Evolutionary conservation across 179 eudicot genomes (phyloP), one percentile per base, ranked within the genome.

Genomic region (Vitellaria paradoxa): DNA sequence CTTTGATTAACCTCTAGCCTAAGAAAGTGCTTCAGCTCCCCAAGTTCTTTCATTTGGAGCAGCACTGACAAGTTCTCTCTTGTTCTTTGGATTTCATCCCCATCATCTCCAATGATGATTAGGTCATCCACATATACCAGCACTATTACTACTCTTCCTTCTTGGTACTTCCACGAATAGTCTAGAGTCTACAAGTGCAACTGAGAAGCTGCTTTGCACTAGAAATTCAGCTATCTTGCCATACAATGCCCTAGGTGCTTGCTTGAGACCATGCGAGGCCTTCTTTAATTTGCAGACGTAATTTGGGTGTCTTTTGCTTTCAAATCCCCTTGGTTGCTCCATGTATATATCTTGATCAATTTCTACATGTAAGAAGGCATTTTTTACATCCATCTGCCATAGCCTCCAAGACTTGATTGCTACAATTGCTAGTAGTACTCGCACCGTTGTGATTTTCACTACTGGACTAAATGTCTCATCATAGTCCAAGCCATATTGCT

Each of bases 41-140:
- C 85, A 45, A 80, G 74, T 40, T n/a, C n/a, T 21, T 77, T 82
- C 84, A 85, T 81, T 7, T 75, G 65, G 37, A 82, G 78, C 0
- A 74, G 49, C 8, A 73, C 61, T 26, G 53, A 72, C 13, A 79
- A n/a, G n/a, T n/a, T n/a, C n/a, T 72, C 60, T 65, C 63, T 68
- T 2, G 30, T 67, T 15, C 37, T 50, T 17, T 10, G 76, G n/a
- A 81, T 62, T 24, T 62, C 73, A 1, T 46, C 72, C 13, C 3
- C 11, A n/a, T 50, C 50, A 56, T 77, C 67, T 3, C 76, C 47
- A 4, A 76, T 78, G 45, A 78, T 61, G 49, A 78, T 70, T 13
- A 78, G 26, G 61, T 60, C 70, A 71, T 60, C 76, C 47, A 78
- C 70, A 63, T 78, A 69, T 9, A 71, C 7, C 7, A 61, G 21